Conservation (phyloP, 23 red algal species). For the Gracilariopsis chorda region DNA sequence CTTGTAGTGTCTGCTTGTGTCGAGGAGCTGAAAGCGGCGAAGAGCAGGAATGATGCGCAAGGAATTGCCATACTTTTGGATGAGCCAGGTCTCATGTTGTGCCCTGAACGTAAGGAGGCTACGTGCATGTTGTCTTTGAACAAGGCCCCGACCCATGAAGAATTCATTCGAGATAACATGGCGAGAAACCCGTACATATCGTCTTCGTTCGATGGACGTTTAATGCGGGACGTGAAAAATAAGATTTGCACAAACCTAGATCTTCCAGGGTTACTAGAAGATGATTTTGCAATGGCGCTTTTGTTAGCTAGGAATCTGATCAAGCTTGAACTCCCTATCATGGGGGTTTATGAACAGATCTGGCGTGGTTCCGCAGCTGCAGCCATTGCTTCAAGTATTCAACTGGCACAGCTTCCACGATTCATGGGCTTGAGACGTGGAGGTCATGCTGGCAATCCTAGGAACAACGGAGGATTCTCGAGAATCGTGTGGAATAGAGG, state of each 20-base stretch:
- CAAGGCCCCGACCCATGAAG: conserved; percentile 89
- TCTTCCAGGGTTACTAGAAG: conserved; percentile 67
- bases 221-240: conserved; percentile 87
- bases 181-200: conserved; percentile 62
- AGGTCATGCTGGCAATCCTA: not conserved
- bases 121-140: conserved; percentile 51
- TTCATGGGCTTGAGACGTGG: conserved; percentile 33
- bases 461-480: conserved; percentile 16
- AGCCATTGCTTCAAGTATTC: conserved; percentile 43
- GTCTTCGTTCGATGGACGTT: conserved; percentile 47
- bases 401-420: conserved; percentile 27
- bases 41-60: conserved; percentile 36
- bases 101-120: conserved; percentile 55
- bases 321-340: conserved; percentile 72
- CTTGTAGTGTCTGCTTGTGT: conserved; percentile 55
- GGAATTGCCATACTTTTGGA: conserved; percentile 61
- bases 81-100: conserved; percentile 55
- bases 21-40: conserved; percentile 41
- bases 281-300: conserved; percentile 91
- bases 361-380: conserved; percentile 49
- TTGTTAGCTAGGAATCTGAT: conserved; percentile 80
- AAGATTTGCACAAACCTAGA: conserved; percentile 85
- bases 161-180: conserved; percentile 84
- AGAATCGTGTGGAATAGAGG: conserved; percentile 32
- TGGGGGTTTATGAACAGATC: conserved; percentile 63